Evolutionary conservation across 2,329 filamentous ascomycete species (phyloP), one percentile per base, ranked within the genome.

Genomic region (Curvularia sp.): DNA sequence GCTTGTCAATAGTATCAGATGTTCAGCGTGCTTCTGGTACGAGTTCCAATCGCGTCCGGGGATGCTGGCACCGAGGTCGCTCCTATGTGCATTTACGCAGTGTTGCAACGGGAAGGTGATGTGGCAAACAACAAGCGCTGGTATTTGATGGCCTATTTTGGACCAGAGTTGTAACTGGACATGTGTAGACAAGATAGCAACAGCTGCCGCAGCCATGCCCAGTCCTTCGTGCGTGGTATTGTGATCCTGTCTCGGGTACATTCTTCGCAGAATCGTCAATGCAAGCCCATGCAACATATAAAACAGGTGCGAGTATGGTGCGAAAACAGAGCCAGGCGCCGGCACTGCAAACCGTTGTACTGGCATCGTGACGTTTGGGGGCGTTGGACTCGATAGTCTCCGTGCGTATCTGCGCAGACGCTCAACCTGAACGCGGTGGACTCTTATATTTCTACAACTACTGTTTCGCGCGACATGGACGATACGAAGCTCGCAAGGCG

Each of bases 381-480:
- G 63, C 59, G 23, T 43, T 21, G 27, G 53, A 59, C 55, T 67
- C 60, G 59, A 36, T 23, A 46, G 52, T 53, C 21, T 53, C 50
- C 18, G 27, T 25, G 46, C 18, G 42, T 25, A 30, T 47, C 28
- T 21, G 19, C 45, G 45, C 45, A 39, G 23, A 19, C 49, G 43
- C 42, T 12, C 18, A 53, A 47, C 19, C 43, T 41, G 41, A 62
- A 57, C 57, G 63, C 64, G 57, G 57, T 70, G 61, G 65, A n/a
- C 52, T 69, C 67, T 68, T 71, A 65, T 61, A 66, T 70, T 71
- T 66, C 65, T 69, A 68, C 50, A 59, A 66, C 66, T 73, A 70
- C 54, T 53, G 58, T 60, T 60, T 62, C 63, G 70, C 65, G 68
- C 65, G 60, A 55, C 30, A 59, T 54, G 30, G 47, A 58, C 49